Base-by-base conservation (phyloP, 2,329 filamentous ascomycete genomes). In the Phialophora expanda region DNA sequence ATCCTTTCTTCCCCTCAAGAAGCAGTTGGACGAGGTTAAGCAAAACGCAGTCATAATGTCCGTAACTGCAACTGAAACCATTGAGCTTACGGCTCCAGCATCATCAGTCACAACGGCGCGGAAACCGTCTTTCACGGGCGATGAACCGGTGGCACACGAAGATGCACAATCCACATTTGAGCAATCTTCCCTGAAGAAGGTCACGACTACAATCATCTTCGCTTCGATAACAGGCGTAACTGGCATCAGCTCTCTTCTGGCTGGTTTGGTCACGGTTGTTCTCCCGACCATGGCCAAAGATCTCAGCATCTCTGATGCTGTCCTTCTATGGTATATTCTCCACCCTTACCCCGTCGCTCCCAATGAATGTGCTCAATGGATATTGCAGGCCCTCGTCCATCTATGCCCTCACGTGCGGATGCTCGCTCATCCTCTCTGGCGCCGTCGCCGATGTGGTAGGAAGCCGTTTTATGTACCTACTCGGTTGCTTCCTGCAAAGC, bases 401-500 rank as follows among this genome's bases (percentile, higher is more conserved):
- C 17, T 73, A 73, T 60, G 73, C 75, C 12, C 70, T 85, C 17
- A 82, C 82, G 0, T 80, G 79, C 59, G 83, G 81, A 55, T 83
- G 81, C 53, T 80, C 80, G 5, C 78, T 86, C 0, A 76, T 86
- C 0, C 72, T 85, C 1, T 78, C 79, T 2, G 84, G 84, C 2
- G 81, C 84, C 3, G 73, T 86, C 6, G 79, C 83, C 6, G 84
- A 86, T 74, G 79, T 83, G 0, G 76, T 85, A 3, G 84, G 84
- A 0, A 79, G 78, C 51, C 73, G 80, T 57, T 69, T 77, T 44
- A 79, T 84, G 71, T 81, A 84, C 61, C 75, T 84, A 2, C 73
- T 78, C 0, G 84, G 82, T 1, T 81, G 77, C 24, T 74, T 83
- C 2, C 72, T 84, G 2, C 77, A 82, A 58, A 78, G 77, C 28